Evolutionary conservation across 768 basidiomycete genomes (phyloP), one percentile per base, ranked within the genome.

Genomic region (Podaxis sp.): DNA sequence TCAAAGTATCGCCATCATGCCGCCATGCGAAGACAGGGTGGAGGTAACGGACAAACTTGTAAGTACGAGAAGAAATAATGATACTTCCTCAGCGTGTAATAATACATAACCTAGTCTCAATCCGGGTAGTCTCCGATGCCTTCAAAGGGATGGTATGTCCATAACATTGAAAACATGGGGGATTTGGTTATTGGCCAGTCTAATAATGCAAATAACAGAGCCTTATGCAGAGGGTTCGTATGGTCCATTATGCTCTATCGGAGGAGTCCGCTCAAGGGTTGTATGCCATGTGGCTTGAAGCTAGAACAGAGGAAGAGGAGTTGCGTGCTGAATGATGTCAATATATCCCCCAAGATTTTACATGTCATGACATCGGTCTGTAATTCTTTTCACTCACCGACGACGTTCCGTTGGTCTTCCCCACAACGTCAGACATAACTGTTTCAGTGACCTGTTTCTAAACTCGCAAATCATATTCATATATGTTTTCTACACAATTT

Each of bases 1-100:
- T 87, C 85, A 83, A 80, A 90, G 75, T 92, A 94, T 73, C 82
- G 89, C 68, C 89, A 93, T 76, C 92, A 94, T 74, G 81, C 82
- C 59, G 79, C 92, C 50, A 94, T 94, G 92, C 82, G 82, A 70
- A 86, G 79, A 47, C 78, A 84, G 71, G 83, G 80, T 57, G 85
- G 82, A 64, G 83, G 81, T 47, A 85, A 79, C 68, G 87, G 86
- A 61, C 91, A 93, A 79, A 90, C 93, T 50, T 92, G 92, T 94
- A 79, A 67, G 89, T 82, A 50, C 57, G 50, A 52, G 40, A 55
- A 61, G 4, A 37, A 14, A n/a, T 13, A 54, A 54, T 25, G 10
- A 4, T 23, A 40, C 21, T 37, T 27, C 44, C 21, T 48, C 21
- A n/a, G 38, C 18, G 16, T 42, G 53, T 68, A 62, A 63, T 58